These are phyloP conservation scores for Endotrypanum monterogeii DNA, from an alignment of 208 protist species.

Conservation along the genomic window DNA sequence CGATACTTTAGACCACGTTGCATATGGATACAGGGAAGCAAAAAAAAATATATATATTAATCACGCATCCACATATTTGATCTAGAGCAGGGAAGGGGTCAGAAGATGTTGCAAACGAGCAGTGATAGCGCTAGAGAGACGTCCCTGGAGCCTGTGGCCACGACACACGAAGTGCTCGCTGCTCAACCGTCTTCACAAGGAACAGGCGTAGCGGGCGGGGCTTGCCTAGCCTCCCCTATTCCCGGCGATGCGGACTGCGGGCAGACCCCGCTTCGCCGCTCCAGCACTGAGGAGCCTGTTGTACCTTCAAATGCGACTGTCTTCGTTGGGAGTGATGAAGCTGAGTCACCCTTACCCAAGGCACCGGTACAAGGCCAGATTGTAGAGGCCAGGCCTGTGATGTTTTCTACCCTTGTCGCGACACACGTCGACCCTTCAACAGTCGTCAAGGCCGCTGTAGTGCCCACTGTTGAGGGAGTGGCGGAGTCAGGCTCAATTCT, in stretches of 20 bases:
- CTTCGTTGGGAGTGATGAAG: not conserved
- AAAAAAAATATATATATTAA: too few species aligned
- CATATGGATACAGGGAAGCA: too few species aligned
- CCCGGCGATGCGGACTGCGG: not conserved
- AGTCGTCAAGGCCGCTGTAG: not conserved
- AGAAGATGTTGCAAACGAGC: not conserved
- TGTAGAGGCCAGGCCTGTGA: conserved; percentile 12
- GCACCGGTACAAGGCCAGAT: conserved; percentile 16
- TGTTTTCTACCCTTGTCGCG: not conserved
- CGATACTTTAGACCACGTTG: not conserved
- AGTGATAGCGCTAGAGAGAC: not conserved
- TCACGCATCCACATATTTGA: not conserved
- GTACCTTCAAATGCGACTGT: not conserved
- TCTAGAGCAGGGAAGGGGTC: not conserved
- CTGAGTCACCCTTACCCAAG: conserved; percentile 27
- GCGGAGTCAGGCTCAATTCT: not conserved
- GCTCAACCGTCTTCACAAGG: not conserved
- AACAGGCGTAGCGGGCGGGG: not conserved
- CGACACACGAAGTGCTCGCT: not conserved
- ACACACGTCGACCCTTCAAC: conserved; percentile 15
- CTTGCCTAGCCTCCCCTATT: not conserved
- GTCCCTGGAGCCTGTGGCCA: not conserved
- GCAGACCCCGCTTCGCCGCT: not conserved
- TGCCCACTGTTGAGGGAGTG: not conserved
- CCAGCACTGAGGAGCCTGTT: not conserved